These are phyloP conservation scores for Chaetomiaceae sp. DNA, from an alignment of 2,329 filamentous ascomycete genomes.

Conservation along the genomic window DNA sequence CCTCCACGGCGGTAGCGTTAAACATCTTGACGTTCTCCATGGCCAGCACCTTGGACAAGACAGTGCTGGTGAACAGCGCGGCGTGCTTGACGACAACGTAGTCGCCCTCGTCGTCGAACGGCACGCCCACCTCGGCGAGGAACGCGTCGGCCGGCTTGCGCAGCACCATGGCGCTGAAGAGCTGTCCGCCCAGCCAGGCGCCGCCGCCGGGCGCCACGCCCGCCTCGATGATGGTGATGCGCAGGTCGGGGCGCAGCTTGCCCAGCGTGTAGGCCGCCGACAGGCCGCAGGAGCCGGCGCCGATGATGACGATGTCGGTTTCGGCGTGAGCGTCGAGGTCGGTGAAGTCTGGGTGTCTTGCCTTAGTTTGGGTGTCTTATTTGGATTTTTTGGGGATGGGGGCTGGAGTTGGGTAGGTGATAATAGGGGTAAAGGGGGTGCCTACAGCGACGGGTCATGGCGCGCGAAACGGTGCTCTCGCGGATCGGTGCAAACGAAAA, in stretches of 20 bases:
- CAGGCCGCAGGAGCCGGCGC: conserved; percentile 83
- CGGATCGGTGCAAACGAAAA: conserved; percentile 85
- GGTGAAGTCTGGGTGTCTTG: conserved; percentile 55
- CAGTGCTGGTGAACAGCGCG: conserved; percentile 82
- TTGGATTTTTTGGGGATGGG: no score
- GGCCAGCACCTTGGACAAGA: conserved; percentile 74
- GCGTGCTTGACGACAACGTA: conserved; percentile 94
- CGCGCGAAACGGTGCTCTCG: conserved; percentile 85
- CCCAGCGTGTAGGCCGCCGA: conserved; percentile 80
- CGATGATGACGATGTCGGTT: conserved; percentile 89
- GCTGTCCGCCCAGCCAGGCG: conserved; percentile 89
- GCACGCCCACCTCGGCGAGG: conserved; percentile 72
- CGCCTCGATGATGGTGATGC: conserved; percentile 87
- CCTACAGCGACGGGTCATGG: conserved; percentile 76
- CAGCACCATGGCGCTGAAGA: conserved; percentile 95
- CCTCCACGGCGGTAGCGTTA: conserved; percentile 89
- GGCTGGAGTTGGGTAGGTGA: not conserved
- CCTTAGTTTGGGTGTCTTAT: no score
- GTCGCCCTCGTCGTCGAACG: conserved; percentile 82
- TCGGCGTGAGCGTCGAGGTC: conserved; percentile 88
- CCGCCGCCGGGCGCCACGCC: conserved; percentile 82
- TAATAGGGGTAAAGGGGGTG: not conserved
- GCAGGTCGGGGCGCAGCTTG: conserved; percentile 78
- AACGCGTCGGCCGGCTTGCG: conserved; percentile 87
- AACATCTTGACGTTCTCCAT: conserved; percentile 95